Evolutionary conservation across 495 filamentous ascomycete species (phyloP).

Genomic region (Podospora fimiseda): DNA sequence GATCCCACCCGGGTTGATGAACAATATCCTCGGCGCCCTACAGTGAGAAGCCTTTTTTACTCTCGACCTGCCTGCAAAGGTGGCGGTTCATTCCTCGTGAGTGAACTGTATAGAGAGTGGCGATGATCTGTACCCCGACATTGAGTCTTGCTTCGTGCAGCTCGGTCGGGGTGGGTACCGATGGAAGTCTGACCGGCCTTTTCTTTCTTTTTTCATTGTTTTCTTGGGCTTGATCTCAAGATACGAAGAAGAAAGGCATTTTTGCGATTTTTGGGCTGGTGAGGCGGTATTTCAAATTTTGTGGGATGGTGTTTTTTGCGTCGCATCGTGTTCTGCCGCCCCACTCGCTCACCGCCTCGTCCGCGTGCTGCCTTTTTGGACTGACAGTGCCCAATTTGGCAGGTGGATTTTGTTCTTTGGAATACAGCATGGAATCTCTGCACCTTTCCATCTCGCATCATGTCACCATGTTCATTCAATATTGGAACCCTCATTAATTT

Average conservation of each 20-base stretch:
- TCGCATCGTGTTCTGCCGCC: too few relatives aligned
- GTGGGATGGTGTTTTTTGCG: too few relatives aligned
- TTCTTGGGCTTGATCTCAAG: constrained; percentile 31
- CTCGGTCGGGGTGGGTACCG: constrained; percentile 51
- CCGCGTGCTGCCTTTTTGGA: too few relatives aligned
- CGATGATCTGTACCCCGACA: constrained; percentile 57
- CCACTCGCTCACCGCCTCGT: too few relatives aligned
- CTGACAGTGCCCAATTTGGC: neutral
- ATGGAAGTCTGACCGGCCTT: constrained; percentile 59
- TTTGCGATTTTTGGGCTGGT: neutral
- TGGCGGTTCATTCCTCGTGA: constrained; percentile 32
- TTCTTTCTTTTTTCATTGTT: constrained; percentile 43
- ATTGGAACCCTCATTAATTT: neutral
- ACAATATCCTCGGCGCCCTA: constrained; percentile 52
- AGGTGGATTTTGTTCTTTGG: neutral
- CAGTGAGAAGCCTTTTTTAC: constrained; percentile 48
- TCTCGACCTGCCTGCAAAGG: constrained; percentile 48
- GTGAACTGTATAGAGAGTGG: constrained; percentile 56
- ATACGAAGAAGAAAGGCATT: constrained; percentile 35
- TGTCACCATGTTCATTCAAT: too few relatives aligned
- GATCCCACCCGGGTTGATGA: constrained; percentile 60
- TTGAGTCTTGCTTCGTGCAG: constrained; percentile 48
- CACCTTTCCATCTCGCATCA: too few relatives aligned
- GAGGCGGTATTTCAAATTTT: too few relatives aligned
- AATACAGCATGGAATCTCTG: too few relatives aligned